phyloP scores from a whole-genome alignment of 2,329 filamentous ascomycete genomes.

The Periconia macrospinosa region DNA sequence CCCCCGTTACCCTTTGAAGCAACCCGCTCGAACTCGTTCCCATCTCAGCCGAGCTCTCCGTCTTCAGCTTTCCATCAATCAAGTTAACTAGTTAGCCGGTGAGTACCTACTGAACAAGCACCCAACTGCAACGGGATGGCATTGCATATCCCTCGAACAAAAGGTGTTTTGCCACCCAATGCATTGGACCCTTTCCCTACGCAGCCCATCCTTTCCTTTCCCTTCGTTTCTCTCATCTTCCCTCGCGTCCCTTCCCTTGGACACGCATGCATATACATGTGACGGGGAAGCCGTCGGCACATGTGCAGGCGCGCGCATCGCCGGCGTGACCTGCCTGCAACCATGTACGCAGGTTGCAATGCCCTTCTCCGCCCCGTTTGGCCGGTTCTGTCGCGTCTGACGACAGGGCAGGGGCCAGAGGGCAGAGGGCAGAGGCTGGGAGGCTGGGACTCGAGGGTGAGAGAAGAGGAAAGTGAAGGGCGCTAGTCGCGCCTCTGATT shows the following conservation, averaged over 20 bases:
- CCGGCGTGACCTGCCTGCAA: not conserved
- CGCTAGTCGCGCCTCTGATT: slow-evolving; percentile 12
- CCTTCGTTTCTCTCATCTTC: not conserved
- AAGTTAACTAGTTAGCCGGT: not conserved
- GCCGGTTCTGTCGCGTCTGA: slow-evolving; percentile 7
- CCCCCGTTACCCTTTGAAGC: no score
- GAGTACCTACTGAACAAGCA: no score
- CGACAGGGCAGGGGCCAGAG: slow-evolving; percentile 9
- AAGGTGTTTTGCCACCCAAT: no score
- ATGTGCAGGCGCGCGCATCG: not conserved
- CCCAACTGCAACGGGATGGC: no score
- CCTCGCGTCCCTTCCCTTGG: not conserved
- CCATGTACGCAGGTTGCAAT: no score
- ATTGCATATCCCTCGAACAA: no score
- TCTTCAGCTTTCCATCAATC: slow-evolving; percentile 8
- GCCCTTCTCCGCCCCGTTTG: slow-evolving; percentile 6
- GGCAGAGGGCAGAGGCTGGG: no score
- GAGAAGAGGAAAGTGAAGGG: not conserved
- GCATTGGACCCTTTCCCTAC: not conserved
- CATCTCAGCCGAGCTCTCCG: not conserved
- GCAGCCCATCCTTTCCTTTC: not conserved
- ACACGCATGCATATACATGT: not conserved
- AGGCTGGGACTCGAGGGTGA: no score
- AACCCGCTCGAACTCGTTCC: not conserved
- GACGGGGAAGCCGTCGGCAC: no score